Evolutionary conservation across 164 flowering plant species (phyloP).

Genomic region (Stephania cephalantha): DNA sequence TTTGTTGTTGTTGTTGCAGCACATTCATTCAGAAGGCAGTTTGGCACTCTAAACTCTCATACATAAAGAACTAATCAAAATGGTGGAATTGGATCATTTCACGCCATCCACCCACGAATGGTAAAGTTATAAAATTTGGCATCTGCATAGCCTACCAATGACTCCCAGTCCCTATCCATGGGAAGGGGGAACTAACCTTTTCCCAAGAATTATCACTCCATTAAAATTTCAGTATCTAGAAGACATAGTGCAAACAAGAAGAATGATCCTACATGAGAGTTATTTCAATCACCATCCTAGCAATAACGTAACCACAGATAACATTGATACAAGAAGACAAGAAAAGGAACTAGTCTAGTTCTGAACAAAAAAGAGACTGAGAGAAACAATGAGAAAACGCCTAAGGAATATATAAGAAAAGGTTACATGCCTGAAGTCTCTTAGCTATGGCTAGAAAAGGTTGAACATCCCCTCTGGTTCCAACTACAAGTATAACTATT

Average conservation of each 20-base stretch:
- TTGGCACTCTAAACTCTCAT: no score
- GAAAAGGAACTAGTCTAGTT: not conserved
- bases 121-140: no score
- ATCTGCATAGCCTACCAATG: no score
- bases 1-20: no score
- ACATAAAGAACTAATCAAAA: no score
- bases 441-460: constrained; percentile 85
- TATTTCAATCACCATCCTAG: not conserved
- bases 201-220: not conserved
- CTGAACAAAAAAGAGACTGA: not conserved
- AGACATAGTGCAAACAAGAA: not conserved
- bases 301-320: not conserved
- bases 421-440: constrained; percentile 68
- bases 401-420: not conserved
- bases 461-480: constrained; percentile 96
- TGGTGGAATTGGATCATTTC: no score
- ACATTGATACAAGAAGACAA: not conserved
- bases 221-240: not conserved
- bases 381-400: not conserved
- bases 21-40: no score
- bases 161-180: no score
- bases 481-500: constrained; percentile 85
- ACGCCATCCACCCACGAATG: no score
- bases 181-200: no score
- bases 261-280: not conserved